phyloP scores from a whole-genome alignment of 1,284 basidiomycete genomes.

The Waitea zeae region DNA sequence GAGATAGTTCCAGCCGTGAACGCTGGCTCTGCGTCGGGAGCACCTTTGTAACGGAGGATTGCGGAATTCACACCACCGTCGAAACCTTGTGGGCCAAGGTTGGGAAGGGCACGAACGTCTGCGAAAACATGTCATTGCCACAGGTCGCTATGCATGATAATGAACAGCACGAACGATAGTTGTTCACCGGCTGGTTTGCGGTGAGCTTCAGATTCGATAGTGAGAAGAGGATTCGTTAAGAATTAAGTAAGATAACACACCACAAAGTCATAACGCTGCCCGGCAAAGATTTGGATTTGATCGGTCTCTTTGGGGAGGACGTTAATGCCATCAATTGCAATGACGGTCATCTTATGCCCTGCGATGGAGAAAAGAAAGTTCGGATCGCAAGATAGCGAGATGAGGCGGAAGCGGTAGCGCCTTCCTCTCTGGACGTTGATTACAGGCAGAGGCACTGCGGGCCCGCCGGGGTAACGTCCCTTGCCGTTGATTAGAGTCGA shows the following conservation, averaged over 20 bases:
- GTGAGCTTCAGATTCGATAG: conserved; percentile 9
- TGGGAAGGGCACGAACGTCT: conserved; percentile 10
- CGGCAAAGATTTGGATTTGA: neutral
- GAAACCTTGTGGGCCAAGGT: conserved; percentile 9
- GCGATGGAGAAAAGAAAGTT: conserved; percentile 22
- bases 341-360: conserved; percentile 23
- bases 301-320: conserved; percentile 15
- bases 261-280: conserved; percentile 22
- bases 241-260: conserved; percentile 23
- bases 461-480: conserved; percentile 1
- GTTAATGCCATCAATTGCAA: conserved; percentile 11
- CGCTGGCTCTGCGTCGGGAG: conserved; percentile 22
- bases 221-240: conserved; percentile 15
- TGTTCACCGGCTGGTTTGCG: conserved; percentile 15
- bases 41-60: conserved; percentile 34
- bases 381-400: conserved; percentile 17
- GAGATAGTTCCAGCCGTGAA: conserved; percentile 10
- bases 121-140: too few species aligned
- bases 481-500: neutral
- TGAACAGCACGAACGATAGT: conserved; percentile 23
- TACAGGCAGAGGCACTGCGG: neutral
- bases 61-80: conserved; percentile 27
- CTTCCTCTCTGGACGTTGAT: conserved; percentile 1
- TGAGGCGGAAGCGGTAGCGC: conserved; percentile 1
- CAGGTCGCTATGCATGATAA: too few species aligned